Conservation (phyloP, 352 stramenopile species). For the Thraustochytrium sp. region DNA sequence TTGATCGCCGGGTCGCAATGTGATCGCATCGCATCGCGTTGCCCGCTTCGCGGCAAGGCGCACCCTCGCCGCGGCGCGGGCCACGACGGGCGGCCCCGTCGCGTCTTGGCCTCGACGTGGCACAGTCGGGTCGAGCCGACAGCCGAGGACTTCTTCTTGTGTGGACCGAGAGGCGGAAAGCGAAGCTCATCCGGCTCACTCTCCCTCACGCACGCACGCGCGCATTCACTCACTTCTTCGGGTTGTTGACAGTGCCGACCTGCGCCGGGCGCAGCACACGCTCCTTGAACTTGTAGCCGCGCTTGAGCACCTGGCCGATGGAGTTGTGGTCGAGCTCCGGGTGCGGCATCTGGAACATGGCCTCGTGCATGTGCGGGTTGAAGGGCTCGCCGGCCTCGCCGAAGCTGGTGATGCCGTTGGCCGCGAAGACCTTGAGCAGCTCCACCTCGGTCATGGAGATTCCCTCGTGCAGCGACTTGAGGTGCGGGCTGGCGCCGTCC, state of each 20-base stretch:
- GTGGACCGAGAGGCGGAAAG: too few species aligned
- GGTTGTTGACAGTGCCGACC: conserved; percentile 63
- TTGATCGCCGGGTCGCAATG: too few species aligned
- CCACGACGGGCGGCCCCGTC: too few species aligned
- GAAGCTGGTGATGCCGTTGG: conserved; percentile 77
- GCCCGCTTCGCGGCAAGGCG: too few species aligned
- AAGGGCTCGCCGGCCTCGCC: conserved; percentile 90
- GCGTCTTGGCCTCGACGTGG: too few species aligned
- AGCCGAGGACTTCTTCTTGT: too few species aligned
- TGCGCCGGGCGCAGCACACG: conserved; percentile 90
- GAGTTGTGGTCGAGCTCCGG: conserved; percentile 71
- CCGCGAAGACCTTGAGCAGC: conserved; percentile 88
- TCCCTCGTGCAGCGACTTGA: conserved; percentile 62
- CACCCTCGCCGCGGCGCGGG: too few species aligned
- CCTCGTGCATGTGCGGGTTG: conserved; percentile 95
- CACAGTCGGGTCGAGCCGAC: too few species aligned
- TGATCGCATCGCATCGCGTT: too few species aligned
- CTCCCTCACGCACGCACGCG: too few species aligned
- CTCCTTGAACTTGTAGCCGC: conserved; percentile 89
- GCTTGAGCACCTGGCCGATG: conserved; percentile 93
- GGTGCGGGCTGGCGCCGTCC: conserved; percentile 48
- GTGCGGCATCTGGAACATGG: conserved; percentile 94
- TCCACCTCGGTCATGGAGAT: conserved; percentile 92
- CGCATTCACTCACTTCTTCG: neutral
- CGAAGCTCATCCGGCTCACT: too few species aligned